A percentile compares a stretch with the other conserved stretches of the same genome.
Conservation (phyloP, 179 eudicot genomes). For the Corrigiola litoralis region DNA sequence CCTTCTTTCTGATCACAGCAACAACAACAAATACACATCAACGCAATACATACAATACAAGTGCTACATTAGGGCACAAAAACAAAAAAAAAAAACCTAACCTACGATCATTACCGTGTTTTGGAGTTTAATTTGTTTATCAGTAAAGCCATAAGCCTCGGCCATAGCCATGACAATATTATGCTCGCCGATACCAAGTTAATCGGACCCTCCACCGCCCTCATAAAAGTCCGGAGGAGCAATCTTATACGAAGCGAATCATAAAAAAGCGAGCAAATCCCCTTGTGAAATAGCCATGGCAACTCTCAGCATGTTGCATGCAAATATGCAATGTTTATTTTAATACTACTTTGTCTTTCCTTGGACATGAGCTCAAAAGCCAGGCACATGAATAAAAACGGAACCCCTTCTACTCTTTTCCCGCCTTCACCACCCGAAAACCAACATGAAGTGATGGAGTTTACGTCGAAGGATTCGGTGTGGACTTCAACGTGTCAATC, state of each 20-base stretch:
- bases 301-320: slow-evolving; percentile 6
- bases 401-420: neutral
- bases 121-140: neutral
- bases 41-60: neutral
- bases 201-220: neutral
- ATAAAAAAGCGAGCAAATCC: slow-evolving; percentile 5
- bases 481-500: neutral
- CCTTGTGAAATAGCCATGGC: neutral
- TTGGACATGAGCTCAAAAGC: slow-evolving; percentile 6
- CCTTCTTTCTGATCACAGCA: slow-evolving; percentile 4
- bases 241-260: neutral
- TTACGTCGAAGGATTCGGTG: neutral
- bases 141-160: slow-evolving; percentile 1
- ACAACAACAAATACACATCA: neutral
- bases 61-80: neutral
- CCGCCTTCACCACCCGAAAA: neutral
- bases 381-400: neutral
- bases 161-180: neutral
- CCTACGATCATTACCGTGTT: neutral
- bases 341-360: neutral
- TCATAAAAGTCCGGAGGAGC: no score
- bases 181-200: slow-evolving; percentile 12
- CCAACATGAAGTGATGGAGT: neutral
- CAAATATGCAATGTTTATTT: neutral
- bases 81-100: neutral